A percentile compares a stretch with the other conserved stretches of the same genome.
Conservation (phyloP, 2,329 filamentous ascomycete species). For the Achaetomium macrosporum region DNA sequence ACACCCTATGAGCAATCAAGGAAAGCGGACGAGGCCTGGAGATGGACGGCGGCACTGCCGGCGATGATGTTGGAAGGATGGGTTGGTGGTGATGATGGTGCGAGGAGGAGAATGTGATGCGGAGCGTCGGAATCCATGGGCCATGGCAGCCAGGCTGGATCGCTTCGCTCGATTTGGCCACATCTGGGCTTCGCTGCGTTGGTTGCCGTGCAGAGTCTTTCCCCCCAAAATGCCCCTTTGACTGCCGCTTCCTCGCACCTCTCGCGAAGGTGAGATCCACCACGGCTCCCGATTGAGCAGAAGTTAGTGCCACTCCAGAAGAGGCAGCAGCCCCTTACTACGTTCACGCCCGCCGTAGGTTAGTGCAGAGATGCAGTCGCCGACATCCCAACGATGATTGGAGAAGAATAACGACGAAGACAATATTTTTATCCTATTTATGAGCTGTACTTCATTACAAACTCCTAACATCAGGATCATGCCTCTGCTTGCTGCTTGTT, state of each 20-base stretch:
- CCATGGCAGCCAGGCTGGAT: constrained; percentile 20
- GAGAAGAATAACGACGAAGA: too few species aligned
- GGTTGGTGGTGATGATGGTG: constrained; percentile 13
- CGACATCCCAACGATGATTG: background rate
- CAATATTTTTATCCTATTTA: too few species aligned
- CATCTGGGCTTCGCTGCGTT: constrained; percentile 24
- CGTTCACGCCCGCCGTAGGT: constrained; percentile 12
- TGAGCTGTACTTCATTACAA: too few species aligned
- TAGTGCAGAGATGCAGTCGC: background rate
- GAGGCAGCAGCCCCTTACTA: constrained; percentile 20
- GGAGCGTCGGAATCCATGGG: constrained; percentile 19
- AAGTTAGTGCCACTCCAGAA: constrained; percentile 21
- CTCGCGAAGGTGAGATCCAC: constrained; percentile 28
- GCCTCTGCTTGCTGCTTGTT: too few species aligned
- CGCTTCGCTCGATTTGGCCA: constrained; percentile 26
- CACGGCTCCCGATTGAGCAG: constrained; percentile 22
- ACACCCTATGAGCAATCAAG: constrained; percentile 14
- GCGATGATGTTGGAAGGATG: constrained; percentile 16
- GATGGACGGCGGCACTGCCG: constrained; percentile 14
- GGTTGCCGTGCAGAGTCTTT: constrained; percentile 26
- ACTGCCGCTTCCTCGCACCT: constrained; percentile 27
- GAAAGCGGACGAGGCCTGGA: constrained; percentile 8
- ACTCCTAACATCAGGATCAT: too few species aligned
- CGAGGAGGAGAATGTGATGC: constrained; percentile 12
- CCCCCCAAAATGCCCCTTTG: constrained; percentile 27